Percentiles rank a stretch among this genome's conserved stretches.
Conservation (phyloP, 345 rosid genomes). For the Pistacia vera region DNA sequence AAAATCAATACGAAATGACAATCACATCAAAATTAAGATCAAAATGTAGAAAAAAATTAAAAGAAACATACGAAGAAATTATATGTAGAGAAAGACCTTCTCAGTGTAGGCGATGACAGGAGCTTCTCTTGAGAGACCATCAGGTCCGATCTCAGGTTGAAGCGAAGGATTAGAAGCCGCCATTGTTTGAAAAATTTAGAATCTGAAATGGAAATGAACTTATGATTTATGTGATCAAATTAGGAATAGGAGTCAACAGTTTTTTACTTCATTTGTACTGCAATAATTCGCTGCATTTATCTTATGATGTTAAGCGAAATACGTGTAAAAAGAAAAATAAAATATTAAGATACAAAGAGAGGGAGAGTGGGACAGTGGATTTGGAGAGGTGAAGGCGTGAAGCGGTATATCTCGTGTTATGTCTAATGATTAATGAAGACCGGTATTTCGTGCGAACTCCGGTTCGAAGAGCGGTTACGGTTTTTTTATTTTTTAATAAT, state of each 20-base stretch:
- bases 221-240: conserved; percentile 10
- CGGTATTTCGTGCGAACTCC: conserved; percentile 5
- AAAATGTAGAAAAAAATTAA: background rate
- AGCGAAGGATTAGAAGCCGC: conserved; percentile 72
- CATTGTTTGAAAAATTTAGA: background rate
- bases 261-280: background rate
- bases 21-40: conserved; percentile 18
- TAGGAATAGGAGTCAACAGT: conserved; percentile 2
- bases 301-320: background rate
- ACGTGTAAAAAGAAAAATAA: no score
- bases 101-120: conserved; percentile 91
- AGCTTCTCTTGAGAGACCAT: conserved; percentile 82
- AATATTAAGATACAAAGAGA: background rate
- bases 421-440: background rate
- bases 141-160: conserved; percentile 82
- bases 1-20: background rate
- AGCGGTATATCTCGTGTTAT: background rate
- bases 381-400: no score
- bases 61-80: background rate
- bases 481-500: no score
- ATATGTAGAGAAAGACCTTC: conserved; percentile 46
- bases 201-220: background rate
- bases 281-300: background rate
- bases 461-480: background rate
- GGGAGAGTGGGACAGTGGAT: no score